Evolutionary conservation across 2,329 filamentous ascomycete species (phyloP).

Genomic region (Albifimbria verrucaria): DNA sequence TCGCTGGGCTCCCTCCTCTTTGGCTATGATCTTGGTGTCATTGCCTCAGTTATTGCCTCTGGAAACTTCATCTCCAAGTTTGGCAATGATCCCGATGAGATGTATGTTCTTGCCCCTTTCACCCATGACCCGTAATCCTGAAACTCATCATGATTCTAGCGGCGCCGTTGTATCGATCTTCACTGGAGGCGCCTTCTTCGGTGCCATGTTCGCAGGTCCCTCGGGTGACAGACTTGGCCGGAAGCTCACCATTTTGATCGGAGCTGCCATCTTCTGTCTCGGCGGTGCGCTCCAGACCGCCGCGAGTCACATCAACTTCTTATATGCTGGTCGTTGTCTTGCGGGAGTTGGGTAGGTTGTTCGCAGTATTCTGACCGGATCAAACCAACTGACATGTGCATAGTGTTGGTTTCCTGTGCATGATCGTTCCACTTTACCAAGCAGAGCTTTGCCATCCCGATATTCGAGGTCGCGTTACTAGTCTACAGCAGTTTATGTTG

Average conservation of each 20-base stretch:
- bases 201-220: constrained; percentile 61
- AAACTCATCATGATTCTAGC: constrained; percentile 1
- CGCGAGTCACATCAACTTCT: constrained; percentile 53
- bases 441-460: constrained; percentile 75
- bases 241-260: constrained; percentile 67
- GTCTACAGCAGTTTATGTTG: constrained; percentile 79
- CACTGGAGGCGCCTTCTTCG: constrained; percentile 73
- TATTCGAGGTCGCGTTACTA: constrained; percentile 72
- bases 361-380: neutral
- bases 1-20: constrained; percentile 52
- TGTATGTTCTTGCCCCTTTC: constrained; percentile 21
- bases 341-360: constrained; percentile 54
- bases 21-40: constrained; percentile 54
- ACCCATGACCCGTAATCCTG: neutral
- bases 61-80: constrained; percentile 40
- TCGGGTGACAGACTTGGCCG: constrained; percentile 64
- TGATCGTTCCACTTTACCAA: constrained; percentile 62
- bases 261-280: constrained; percentile 67
- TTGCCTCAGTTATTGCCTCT: constrained; percentile 50
- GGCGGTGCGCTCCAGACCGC: constrained; percentile 73
- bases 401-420: constrained; percentile 42
- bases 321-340: constrained; percentile 68
- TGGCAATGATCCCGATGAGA: constrained; percentile 29
- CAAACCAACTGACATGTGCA: constrained; percentile 1
- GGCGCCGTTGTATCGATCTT: constrained; percentile 62